Evolutionary conservation across 2,329 filamentous ascomycete species (phyloP).

Genomic region (Didymosphaeria variabile): DNA sequence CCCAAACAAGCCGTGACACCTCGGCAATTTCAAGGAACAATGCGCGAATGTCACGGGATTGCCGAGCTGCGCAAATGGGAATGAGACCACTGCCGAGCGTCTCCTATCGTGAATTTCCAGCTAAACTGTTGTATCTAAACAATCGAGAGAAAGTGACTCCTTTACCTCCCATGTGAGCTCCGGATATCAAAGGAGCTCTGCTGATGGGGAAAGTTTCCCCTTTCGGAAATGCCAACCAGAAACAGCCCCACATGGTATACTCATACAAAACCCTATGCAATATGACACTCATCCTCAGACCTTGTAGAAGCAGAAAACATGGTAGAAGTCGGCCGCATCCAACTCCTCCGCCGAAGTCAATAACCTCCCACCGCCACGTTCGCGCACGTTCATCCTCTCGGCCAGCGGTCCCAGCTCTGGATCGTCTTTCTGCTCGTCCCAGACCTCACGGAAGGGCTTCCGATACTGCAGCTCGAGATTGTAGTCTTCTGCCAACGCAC

Average conservation of each 20-base stretch:
- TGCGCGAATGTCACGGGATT: slow-evolving; percentile 16
- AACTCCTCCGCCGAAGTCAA: slow-evolving; percentile 85
- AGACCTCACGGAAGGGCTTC: slow-evolving; percentile 88
- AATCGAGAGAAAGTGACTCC: not conserved
- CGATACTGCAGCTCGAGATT: slow-evolving; percentile 96
- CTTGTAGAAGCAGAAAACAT: slow-evolving; percentile 97
- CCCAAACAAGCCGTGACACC: slow-evolving; percentile 15
- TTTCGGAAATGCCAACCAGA: not conserved
- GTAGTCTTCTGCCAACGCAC: slow-evolving; percentile 93
- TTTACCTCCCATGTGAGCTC: not conserved
- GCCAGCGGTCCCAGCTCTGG: slow-evolving; percentile 81
- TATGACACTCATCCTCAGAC: slow-evolving; percentile 60
- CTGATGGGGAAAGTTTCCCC: slow-evolving; percentile 13
- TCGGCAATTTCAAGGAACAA: slow-evolving; percentile 13
- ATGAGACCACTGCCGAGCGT: not conserved
- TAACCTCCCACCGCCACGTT: slow-evolving; percentile 70
- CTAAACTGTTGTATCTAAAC: not conserved
- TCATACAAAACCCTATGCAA: slow-evolving; percentile 5
- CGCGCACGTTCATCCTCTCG: slow-evolving; percentile 94
- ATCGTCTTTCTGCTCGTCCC: slow-evolving; percentile 90
- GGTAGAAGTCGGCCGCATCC: slow-evolving; percentile 85
- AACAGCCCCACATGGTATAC: slow-evolving; percentile 15
- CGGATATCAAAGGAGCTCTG: not conserved
- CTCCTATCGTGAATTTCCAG: not conserved
- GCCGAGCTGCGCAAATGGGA: not conserved